These are phyloP conservation scores for Penicillium verrucosum DNA, from an alignment of 2,329 filamentous ascomycete species.

Conservation along the genomic window DNA sequence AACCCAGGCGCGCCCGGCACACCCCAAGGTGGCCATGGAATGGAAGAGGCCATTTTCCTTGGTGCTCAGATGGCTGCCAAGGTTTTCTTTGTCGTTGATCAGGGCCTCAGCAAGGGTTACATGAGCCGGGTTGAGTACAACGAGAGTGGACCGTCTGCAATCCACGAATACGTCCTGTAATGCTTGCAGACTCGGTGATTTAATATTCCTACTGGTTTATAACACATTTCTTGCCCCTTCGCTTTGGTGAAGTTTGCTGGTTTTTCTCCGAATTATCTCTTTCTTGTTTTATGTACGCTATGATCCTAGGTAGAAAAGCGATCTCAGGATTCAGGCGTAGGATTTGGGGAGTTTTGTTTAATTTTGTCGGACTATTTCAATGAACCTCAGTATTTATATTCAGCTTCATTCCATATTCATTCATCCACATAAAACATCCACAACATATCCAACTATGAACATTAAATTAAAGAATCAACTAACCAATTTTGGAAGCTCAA, in stretches of 20 bases:
- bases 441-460: not conserved
- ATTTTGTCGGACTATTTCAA: constrained; percentile 2
- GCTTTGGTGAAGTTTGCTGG: constrained; percentile 11
- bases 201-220: not conserved
- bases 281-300: constrained; percentile 24
- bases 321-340: constrained; percentile 22
- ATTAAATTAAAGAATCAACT: not conserved
- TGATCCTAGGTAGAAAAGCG: constrained; percentile 25
- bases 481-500: not conserved
- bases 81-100: constrained; percentile 67
- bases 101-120: constrained; percentile 65
- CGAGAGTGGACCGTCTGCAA: constrained; percentile 61
- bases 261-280: constrained; percentile 5
- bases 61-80: constrained; percentile 83
- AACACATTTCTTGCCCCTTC: not conserved
- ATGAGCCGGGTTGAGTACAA: constrained; percentile 68
- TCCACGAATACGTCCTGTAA: constrained; percentile 54
- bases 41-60: constrained; percentile 81
- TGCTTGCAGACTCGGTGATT: not conserved
- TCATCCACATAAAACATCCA: not conserved
- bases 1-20: constrained; percentile 34
- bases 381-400: not conserved
- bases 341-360: constrained; percentile 25
- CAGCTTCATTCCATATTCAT: not conserved
- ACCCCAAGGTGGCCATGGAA: constrained; percentile 43